Evolutionary conservation across 163 green algal genomes (phyloP).

Genomic region (Chloromonas sp.): DNA sequence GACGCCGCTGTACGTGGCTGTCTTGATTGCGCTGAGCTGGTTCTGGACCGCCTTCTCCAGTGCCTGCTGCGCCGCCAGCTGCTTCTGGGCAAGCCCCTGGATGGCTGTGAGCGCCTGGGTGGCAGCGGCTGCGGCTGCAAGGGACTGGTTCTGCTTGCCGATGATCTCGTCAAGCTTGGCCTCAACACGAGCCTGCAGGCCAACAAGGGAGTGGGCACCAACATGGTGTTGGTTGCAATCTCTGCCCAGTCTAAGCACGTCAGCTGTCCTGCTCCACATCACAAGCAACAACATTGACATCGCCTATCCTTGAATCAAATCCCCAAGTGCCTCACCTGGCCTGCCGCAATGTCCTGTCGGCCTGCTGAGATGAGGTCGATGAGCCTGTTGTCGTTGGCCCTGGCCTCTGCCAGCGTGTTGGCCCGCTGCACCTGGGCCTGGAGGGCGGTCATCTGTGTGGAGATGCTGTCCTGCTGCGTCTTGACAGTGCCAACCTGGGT

Average conservation of each 20-base stretch:
- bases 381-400: conserved; percentile 46
- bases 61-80: conserved; percentile 36
- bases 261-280: too few relatives aligned
- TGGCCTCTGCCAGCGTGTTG: conserved; percentile 41
- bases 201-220: not conserved
- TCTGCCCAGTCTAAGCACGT: too few relatives aligned
- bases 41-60: conserved; percentile 42
- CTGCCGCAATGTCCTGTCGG: conserved; percentile 37
- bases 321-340: conserved; percentile 20
- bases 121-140: conserved; percentile 6
- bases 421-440: conserved; percentile 40
- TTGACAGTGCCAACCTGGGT: conserved; percentile 1
- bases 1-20: conserved; percentile 47
- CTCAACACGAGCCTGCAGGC: conserved; percentile 22
- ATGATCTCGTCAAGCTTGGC: conserved; percentile 53
- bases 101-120: conserved; percentile 31
- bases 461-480: conserved; percentile 1
- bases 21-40: conserved; percentile 50
- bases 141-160: conserved; percentile 39
- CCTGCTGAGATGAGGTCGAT: conserved; percentile 25
- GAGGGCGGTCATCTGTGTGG: conserved; percentile 14
- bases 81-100: conserved; percentile 33
- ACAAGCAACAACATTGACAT: too few relatives aligned
- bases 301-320: too few relatives aligned
- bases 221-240: too few relatives aligned